Base-by-base conservation (phyloP, 1,284 basidiomycete genomes). In the Ganoderma boninense region DNA sequence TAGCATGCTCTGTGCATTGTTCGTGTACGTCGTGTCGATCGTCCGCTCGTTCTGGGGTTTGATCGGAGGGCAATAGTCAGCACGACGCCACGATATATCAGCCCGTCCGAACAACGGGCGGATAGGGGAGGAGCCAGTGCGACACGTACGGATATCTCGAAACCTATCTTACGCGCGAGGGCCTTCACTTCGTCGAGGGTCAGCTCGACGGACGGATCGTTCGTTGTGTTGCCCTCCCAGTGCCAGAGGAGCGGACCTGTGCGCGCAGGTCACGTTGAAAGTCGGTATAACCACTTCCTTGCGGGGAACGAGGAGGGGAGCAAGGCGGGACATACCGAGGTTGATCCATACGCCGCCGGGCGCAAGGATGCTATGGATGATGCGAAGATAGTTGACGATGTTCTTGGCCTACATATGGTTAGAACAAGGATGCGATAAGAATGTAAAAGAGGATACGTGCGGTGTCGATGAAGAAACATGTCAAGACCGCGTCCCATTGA, bases 401-500 rank as follows among this genome's bases (percentile, higher is more conserved):
- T 97, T 97, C 76, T 96, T 94, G 0, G 96, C 95, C 95, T 96
- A 75, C 4, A 32, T 14, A 8, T 13, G 38, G 23, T 42, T 2
- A 38, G 35, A 20, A 4, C 40, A 23, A n/a, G n/a, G 1, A 6
- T 46, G 18, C 8, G 54, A 14, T 62, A 1, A 23, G 32, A 32
- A 16, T 8, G 32, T 57, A 7, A 6, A 44, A 16, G 35, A 59
- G 16, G 44, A 40, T 16, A 69, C 57, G 64, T 75, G 93, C 95
- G 7, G 97, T 99, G 79, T 99, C 97, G 73, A 99, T 94, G 84
- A 99, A 99, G 87, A 98, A 99, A 80, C 96, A 99, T 0, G 97
- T 99, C 71, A 98, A 82, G 14, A 99, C 88, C 0, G 93, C 94
- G 75, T 97, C 90, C 95, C 96, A 99, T 72, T 90, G 82, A 18